Evolutionary conservation across 2,329 filamentous ascomycete species (phyloP).

Genomic region (Aspergillus fumigatiaffinis): DNA sequence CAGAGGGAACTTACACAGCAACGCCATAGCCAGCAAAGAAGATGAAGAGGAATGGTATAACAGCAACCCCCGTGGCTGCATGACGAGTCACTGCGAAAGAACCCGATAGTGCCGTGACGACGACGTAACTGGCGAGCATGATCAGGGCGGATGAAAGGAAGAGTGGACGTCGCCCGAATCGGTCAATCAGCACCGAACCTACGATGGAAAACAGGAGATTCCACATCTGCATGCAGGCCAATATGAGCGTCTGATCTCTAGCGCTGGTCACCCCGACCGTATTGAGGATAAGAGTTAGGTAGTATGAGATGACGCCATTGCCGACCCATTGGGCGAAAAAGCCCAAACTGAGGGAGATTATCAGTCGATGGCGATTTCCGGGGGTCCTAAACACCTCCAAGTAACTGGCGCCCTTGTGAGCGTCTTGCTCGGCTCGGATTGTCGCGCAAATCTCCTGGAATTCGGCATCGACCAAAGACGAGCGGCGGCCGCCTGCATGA

Average conservation of each 20-base stretch:
- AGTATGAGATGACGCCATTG: conserved; percentile 23
- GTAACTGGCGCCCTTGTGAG: conserved; percentile 10
- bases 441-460: conserved; percentile 16
- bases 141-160: too few relatives aligned
- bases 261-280: conserved; percentile 18
- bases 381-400: conserved; percentile 14
- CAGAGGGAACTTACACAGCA: too few relatives aligned
- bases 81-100: too few relatives aligned
- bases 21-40: too few relatives aligned
- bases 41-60: too few relatives aligned
- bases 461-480: conserved; percentile 16
- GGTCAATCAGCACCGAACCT: too few relatives aligned
- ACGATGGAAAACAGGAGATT: conserved; percentile 10
- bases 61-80: too few relatives aligned
- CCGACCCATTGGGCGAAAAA: conserved; percentile 22
- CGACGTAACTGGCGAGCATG: too few relatives aligned
- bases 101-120: too few relatives aligned
- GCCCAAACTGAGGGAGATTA: conserved; percentile 12
- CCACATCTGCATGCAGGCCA: conserved; percentile 19
- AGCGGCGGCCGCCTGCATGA: conserved; percentile 15
- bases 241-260: conserved; percentile 14
- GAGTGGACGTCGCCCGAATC: too few relatives aligned
- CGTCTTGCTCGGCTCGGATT: conserved; percentile 14
- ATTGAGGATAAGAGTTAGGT: conserved; percentile 13
- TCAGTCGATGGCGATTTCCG: conserved; percentile 9